Evolutionary conservation across 306 rosid genomes (phyloP).

Genomic region (Notholithocarpus densiflorus): DNA sequence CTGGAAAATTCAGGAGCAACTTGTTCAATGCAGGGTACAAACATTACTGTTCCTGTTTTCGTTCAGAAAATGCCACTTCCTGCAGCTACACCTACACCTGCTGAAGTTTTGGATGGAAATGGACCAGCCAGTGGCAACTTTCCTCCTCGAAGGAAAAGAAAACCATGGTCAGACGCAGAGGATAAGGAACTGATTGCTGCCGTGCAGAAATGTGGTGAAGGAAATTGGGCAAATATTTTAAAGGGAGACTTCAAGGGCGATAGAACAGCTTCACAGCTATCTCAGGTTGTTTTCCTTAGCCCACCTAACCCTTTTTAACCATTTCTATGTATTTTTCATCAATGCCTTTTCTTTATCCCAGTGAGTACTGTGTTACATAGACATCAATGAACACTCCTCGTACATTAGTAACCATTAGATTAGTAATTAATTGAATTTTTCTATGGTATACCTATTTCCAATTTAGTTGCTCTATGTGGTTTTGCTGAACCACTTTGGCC

Average conservation of each 20-base stretch:
- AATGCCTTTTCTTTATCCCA: not conserved
- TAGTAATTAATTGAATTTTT: not conserved
- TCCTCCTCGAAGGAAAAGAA: constrained; percentile 62
- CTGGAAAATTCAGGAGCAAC: constrained; percentile 42
- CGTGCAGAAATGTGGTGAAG: constrained; percentile 77
- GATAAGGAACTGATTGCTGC: constrained; percentile 74
- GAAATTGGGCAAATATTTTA: constrained; percentile 84
- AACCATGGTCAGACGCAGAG: constrained; percentile 88
- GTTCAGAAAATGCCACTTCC: constrained; percentile 71
- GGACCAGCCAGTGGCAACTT: constrained; percentile 36
- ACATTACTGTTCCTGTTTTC: constrained; percentile 67
- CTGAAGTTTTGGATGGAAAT: constrained; percentile 56
- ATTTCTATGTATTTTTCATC: not conserved
- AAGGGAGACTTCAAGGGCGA: constrained; percentile 66
- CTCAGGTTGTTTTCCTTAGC: constrained; percentile 63
- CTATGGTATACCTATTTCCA: not conserved
- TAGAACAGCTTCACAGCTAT: constrained; percentile 70
- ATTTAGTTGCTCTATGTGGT: not conserved
- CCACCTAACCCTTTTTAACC: constrained; percentile 8
- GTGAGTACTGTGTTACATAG: not conserved
- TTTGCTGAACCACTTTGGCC: not conserved
- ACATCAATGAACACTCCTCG: not conserved
- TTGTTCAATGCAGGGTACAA: constrained; percentile 43
- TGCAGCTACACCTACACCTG: constrained; percentile 30
- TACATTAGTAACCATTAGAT: not conserved